A percentile compares a stretch with the other conserved stretches of the same genome.
Conservation (phyloP, 106 monocot genomes). For the Amphibolis antarctica region DNA sequence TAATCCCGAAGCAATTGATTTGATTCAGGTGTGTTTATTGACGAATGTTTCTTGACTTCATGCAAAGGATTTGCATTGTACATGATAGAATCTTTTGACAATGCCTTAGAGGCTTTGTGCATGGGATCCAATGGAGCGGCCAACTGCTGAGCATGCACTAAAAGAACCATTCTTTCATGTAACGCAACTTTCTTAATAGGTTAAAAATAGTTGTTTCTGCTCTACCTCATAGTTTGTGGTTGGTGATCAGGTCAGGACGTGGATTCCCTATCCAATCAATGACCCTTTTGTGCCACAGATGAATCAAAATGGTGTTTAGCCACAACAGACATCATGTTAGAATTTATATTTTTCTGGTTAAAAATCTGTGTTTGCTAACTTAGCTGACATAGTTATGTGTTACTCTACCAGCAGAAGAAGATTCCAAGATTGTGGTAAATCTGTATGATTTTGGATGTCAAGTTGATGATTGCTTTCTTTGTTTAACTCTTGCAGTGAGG, state of each 20-base stretch:
- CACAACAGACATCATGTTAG: neutral
- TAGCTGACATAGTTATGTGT: neutral
- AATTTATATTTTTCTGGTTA: neutral
- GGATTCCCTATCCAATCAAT: constrained; percentile 3
- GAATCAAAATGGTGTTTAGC: neutral
- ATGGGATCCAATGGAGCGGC: constrained; percentile 56
- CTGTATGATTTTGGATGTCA: constrained; percentile 63
- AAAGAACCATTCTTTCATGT: constrained; percentile 75
- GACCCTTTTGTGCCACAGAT: constrained; percentile 7
- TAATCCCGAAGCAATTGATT: constrained; percentile 69
- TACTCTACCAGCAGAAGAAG: constrained; percentile 21
- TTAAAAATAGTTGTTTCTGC: neutral
- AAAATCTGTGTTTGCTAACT: neutral
- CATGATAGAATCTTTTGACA: too few relatives aligned
- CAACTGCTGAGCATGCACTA: constrained; percentile 54
- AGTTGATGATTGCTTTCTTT: constrained; percentile 74
- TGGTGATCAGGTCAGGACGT: constrained; percentile 5
- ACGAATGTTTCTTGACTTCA: neutral
- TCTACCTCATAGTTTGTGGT: neutral
- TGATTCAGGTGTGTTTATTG: constrained; percentile 39
- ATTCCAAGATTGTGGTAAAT: constrained; percentile 64
- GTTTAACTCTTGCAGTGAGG: constrained; percentile 58
- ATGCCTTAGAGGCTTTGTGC: constrained; percentile 46
- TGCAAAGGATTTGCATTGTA: neutral
- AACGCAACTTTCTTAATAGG: constrained; percentile 4